phyloP scores from a whole-genome alignment of 2,329 filamentous ascomycete species.

The Amesomyces nigricolor region DNA sequence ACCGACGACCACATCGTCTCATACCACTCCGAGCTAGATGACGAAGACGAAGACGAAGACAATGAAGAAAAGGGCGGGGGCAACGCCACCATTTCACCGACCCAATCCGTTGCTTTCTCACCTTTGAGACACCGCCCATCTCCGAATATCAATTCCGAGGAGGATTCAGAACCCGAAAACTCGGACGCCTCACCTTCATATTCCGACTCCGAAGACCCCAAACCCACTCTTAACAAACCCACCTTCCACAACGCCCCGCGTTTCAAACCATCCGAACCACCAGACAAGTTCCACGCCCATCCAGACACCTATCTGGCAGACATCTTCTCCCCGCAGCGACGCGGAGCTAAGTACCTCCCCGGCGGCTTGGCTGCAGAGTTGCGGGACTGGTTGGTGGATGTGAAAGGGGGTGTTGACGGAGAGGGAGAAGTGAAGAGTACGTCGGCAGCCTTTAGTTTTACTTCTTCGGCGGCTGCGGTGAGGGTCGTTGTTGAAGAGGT shows the following conservation, averaged over 20 bases:
- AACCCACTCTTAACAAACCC: slow-evolving; percentile 18
- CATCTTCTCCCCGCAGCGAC: slow-evolving; percentile 36
- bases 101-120: not conserved
- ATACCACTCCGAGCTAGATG: slow-evolving; percentile 6
- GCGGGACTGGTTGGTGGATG: slow-evolving; percentile 41
- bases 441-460: slow-evolving; percentile 3
- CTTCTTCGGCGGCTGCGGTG: not conserved
- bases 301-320: slow-evolving; percentile 29
- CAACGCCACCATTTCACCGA: not conserved
- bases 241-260: slow-evolving; percentile 35
- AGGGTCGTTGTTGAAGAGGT: slow-evolving; percentile 21
- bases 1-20: slow-evolving; percentile 7
- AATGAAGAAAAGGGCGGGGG: too few relatives aligned
- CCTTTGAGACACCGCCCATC: not conserved
- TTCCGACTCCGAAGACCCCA: not conserved
- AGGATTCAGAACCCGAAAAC: not conserved
- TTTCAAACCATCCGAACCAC: slow-evolving; percentile 32
- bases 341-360: slow-evolving; percentile 33
- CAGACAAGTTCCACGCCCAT: slow-evolving; percentile 1
- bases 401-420: slow-evolving; percentile 31
- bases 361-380: slow-evolving; percentile 40
- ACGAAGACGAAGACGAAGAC: not conserved
- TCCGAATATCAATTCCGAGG: not conserved
- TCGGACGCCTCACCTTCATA: not conserved
- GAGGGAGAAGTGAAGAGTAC: slow-evolving; percentile 18